Evolutionary conservation across 2,329 filamentous ascomycete genomes (phyloP), one percentile per base, ranked within the genome.

Genomic region (Phaeophleospora eucalypticola): DNA sequence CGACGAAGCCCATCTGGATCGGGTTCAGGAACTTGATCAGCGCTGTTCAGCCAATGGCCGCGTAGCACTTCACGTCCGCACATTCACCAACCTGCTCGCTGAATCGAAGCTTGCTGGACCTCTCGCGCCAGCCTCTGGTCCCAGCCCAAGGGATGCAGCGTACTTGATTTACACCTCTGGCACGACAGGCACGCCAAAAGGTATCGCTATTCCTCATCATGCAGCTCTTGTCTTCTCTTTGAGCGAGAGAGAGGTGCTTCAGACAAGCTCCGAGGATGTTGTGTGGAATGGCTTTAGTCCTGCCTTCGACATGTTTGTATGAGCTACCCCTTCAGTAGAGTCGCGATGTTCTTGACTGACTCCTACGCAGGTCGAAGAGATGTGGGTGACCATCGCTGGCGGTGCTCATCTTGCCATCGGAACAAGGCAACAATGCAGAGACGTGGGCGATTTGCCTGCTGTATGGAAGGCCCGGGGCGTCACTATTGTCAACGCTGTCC

Each of bases 121-220:
- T 7, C 36, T 29, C 12, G 6, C 41, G 12, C 8, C 17, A n/a
- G 35, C 16, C 12, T 12, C 16, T 15, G 48, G 41, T 7, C 51
- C 54, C 35, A 37, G 27, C 2, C 51, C 53, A 32, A 36, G 47
- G 20, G 44, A 58, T 45, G 56, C 54, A 20, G 54, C 54, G 17
- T 59, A 55, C 37, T 51, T 65, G 20, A 60, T 64, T 19, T 62
- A 59, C 50, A 60, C 62, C 21, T 58, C 57, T 16, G 58, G 61
- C n/a, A 58, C 55, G 16, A 59, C 54, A 4, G 57, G 58, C 7
- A 54, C 55, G 8, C 57, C 61, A 4, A 64, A 62, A 35, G 58
- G 58, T 1, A 56, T 60, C 17, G 52, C 54, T 2, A 56, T 58
- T 17, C 50, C 53, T 2, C 54, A 61, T 19, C 54, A 51, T 15